Percentiles rank a stretch among this genome's conserved stretches.
Evolutionary conservation across 2,329 filamentous ascomycete species (phyloP).

Genomic region (Fusarium cyanostomum): DNA sequence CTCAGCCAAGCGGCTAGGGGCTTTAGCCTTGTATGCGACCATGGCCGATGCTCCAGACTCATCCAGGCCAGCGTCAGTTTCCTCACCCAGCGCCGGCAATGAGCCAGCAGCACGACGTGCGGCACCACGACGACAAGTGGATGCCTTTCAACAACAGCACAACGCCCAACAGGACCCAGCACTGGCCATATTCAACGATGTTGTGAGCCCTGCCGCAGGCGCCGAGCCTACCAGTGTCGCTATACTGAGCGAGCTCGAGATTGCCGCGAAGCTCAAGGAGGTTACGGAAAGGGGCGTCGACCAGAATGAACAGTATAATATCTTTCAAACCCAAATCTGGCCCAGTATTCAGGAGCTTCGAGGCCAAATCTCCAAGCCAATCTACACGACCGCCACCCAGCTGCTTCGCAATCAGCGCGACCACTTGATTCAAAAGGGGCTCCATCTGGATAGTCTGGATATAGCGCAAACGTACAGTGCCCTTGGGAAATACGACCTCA

Average conservation of each 20-base stretch:
- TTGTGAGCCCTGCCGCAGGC: constrained; percentile 40
- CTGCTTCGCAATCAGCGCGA: constrained; percentile 37
- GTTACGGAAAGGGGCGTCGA: constrained; percentile 28
- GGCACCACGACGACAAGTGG: not conserved
- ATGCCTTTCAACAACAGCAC: constrained; percentile 7
- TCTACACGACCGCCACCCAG: constrained; percentile 36
- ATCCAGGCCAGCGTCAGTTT: constrained; percentile 9
- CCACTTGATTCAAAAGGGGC: constrained; percentile 29
- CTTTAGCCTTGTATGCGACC: constrained; percentile 40
- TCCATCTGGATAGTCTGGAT: constrained; percentile 30
- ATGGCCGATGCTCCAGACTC: constrained; percentile 22
- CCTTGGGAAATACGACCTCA: constrained; percentile 43
- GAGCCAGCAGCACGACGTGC: not conserved
- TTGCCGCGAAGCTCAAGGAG: constrained; percentile 45
- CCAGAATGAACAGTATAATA: constrained; percentile 32
- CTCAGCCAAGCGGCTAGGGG: constrained; percentile 30
- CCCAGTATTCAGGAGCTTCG: constrained; percentile 43
- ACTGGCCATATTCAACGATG: constrained; percentile 50
- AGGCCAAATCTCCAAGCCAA: constrained; percentile 43
- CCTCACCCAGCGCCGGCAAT: constrained; percentile 7
- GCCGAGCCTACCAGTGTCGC: not conserved
- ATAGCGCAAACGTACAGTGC: constrained; percentile 40
- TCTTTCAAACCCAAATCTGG: constrained; percentile 45
- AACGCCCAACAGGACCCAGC: constrained; percentile 36
- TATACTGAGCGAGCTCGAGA: constrained; percentile 42